Base-by-base conservation (phyloP, 352 stramenopile species). In the Phytophthora citricola region DNA sequence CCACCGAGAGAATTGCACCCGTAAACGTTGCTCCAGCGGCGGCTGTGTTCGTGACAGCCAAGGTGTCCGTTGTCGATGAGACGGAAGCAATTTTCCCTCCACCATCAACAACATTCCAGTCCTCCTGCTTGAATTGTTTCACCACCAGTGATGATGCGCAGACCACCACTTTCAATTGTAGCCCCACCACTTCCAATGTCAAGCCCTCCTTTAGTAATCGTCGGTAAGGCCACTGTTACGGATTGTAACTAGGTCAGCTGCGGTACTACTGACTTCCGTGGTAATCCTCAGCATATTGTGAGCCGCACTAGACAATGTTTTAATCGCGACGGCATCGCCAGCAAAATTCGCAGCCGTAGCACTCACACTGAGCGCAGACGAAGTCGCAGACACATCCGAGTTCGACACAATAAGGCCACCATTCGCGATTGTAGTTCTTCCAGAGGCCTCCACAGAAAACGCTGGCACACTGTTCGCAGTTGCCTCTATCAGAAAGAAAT, bases 251-350 rank as follows among this genome's bases (percentile, higher is more conserved):
- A 91, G 26, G 20, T 72, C 51, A 2, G 58, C 24, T n/a, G 20
- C n/a, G 43, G 8, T 51, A 46, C n/a, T 43, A 56, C 8, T 66
- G 43, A 66, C 39, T 45, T 50, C 49, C 14, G 52, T 51, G 2
- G 68, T 74, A 3, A 72, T 59, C 58, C 78, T 76, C 6, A 94
- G 55, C 38, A 94, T 68, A 17, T 79, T 74, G 57, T 90, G 90
- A 17, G 58, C 45, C 9, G 26, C 6, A 7, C n/a, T 45, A 22
- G 78, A 78, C 36, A 69, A 40, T 9, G 83, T 77, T 22, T 76
- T 59, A 27, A 89, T 78, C 3, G 58, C 59, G 4, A 87, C 24
- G 7, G 82, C 70, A 58, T 81, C 66, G 10, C 73, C 66, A 36
- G 51, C 20, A 57, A 91, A 87, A 32, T 27, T 52, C 0, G 26